Percentiles rank a stretch among this genome's conserved stretches.
phyloP scores from a whole-genome alignment of 2,329 filamentous ascomycete genomes.

The Fusarium sarcochroum region DNA sequence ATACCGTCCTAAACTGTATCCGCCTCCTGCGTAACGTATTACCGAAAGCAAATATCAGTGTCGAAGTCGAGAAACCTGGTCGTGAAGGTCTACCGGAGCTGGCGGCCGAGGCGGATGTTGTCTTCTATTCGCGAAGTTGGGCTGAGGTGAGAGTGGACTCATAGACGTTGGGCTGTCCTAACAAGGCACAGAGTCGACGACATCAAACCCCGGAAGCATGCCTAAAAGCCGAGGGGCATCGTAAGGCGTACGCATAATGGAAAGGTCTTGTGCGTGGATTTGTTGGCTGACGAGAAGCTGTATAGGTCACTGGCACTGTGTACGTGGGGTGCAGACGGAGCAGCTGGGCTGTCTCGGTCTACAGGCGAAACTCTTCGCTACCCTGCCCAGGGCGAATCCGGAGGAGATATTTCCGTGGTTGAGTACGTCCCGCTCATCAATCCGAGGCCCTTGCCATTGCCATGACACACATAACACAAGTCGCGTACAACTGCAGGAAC shows the following conservation, averaged over 20 bases:
- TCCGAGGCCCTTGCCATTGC: conserved; percentile 9
- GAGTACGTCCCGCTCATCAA: conserved; percentile 66
- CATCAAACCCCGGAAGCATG: conserved; percentile 65
- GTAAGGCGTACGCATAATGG: conserved; percentile 66
- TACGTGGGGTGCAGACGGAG: conserved; percentile 71
- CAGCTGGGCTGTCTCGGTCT: conserved; percentile 52
- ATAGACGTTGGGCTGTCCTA: conserved; percentile 28
- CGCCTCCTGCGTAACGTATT: conserved; percentile 63
- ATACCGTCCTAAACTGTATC: conserved; percentile 72
- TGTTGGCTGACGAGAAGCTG: conserved; percentile 43
- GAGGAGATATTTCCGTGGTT: conserved; percentile 62
- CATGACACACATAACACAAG: conserved; percentile 25
- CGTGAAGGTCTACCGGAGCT: conserved; percentile 71
- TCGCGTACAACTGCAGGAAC: conserved; percentile 35
- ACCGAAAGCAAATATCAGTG: conserved; percentile 69
- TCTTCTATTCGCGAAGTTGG: conserved; percentile 82
- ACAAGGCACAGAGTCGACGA: conserved; percentile 53
- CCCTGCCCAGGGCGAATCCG: conserved; percentile 56
- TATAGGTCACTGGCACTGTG: conserved; percentile 65
- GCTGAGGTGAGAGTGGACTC: conserved; percentile 67
- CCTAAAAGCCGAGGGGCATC: conserved; percentile 60
- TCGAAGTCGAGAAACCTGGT: conserved; percentile 80
- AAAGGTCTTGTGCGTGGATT: conserved; percentile 16
- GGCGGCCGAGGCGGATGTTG: conserved; percentile 74
- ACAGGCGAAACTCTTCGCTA: conserved; percentile 52